Conservation (phyloP, 257 asterid genomes). For the Nicotiana benthamiana region DNA sequence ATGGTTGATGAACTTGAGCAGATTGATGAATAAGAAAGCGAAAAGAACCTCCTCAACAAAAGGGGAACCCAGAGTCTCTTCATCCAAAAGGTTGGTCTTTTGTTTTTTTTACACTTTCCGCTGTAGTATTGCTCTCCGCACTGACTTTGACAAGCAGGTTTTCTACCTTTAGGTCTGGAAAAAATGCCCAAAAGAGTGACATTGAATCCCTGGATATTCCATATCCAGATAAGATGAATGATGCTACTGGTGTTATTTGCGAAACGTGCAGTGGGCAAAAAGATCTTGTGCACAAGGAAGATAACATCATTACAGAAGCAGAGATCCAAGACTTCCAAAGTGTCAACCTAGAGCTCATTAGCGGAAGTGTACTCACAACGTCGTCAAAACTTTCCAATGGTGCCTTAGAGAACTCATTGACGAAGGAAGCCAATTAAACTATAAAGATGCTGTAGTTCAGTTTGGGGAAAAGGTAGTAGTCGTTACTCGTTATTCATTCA, state of each 20-base stretch:
- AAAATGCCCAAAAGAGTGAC: background rate
- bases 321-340: too few relatives aligned
- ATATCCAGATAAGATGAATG: background rate
- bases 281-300: background rate
- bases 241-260: background rate
- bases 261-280: background rate
- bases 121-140: background rate
- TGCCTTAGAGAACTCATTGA: background rate
- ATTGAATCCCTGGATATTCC: background rate
- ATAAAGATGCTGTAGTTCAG: background rate
- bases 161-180: background rate
- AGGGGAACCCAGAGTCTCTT: background rate
- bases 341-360: too few relatives aligned
- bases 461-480: background rate
- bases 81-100: background rate
- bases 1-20: background rate
- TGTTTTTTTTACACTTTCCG: background rate
- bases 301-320: too few relatives aligned
- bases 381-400: background rate
- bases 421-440: background rate
- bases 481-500: background rate
- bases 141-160: background rate
- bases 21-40: background rate
- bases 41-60: background rate
- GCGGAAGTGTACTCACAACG: background rate